phyloP scores from a whole-genome alignment of 2,329 filamentous ascomycete genomes.

The Colletotrichum sublineola region DNA sequence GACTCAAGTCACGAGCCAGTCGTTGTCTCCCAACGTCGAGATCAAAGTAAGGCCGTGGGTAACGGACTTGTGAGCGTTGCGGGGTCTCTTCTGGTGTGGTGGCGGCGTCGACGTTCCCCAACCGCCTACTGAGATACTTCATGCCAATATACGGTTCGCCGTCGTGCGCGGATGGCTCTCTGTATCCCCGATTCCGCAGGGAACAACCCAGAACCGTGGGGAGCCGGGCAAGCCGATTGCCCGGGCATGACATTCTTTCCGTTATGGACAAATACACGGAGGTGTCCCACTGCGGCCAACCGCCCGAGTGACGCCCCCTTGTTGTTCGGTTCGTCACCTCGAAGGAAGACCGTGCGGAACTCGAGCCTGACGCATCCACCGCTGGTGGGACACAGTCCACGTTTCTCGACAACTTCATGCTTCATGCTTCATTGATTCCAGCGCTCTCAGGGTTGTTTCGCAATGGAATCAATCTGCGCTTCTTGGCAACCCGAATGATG shows the following conservation, averaged over 20 bases:
- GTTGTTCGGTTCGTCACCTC: conserved; percentile 13
- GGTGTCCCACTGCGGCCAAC: conserved; percentile 26
- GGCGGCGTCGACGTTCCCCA: neutral
- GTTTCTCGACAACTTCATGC: conserved; percentile 4
- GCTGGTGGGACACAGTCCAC: neutral
- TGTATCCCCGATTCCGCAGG: neutral
- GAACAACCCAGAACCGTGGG: conserved; percentile 8
- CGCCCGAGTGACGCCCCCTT: conserved; percentile 19
- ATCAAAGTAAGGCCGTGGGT: neutral
- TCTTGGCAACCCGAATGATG: neutral
- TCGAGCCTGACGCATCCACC: neutral
- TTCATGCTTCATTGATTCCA: conserved; percentile 3
- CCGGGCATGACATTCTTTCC: conserved; percentile 25
- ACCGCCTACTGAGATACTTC: neutral
- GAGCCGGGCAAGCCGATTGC: conserved; percentile 32
- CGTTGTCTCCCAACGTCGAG: neutral
- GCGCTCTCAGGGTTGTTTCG: neutral
- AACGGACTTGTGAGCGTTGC: neutral
- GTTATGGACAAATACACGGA: conserved; percentile 23
- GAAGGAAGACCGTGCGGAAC: conserved; percentile 24
- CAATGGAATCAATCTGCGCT: neutral
- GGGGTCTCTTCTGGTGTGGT: neutral
- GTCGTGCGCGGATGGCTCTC: conserved; percentile 6
- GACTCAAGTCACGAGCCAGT: neutral
- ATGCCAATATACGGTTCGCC: conserved; percentile 7